Evolutionary conservation across 108 stramenopile species (phyloP), one percentile per base, ranked within the genome.

Genomic region (Fistulifera pelliculosa): DNA sequence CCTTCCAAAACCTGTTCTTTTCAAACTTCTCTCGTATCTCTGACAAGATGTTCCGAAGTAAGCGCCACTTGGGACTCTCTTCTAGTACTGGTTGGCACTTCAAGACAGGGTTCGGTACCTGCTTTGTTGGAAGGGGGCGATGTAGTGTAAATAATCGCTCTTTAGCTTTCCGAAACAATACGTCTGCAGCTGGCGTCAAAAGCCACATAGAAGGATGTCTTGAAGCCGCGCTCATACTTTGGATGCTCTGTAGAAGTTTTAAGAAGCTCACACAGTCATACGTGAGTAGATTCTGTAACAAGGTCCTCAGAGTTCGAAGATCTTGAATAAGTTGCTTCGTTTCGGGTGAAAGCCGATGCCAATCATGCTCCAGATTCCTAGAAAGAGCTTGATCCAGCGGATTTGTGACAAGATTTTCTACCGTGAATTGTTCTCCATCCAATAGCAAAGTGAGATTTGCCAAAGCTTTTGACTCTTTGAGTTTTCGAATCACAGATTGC

Each of bases 211-310:
- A 77, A 1, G 94, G 87, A 54, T 75, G 52, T 14, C 70, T 44
- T 21, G 79, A 71, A 10, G 71, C 64, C 16, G 77, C 75, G 25
- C 73, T 79, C 42, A 81, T 71, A n/a, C 73, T 77, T 52, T 87
- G 83, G 48, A 96, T 74, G 24, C 57, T 64, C 53, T 82, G 64
- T 16, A 99, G 56, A 19, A 91, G 56, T 18, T 73, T 79, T 68
- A 81, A 96, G 61, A 99, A 96, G 15, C 73, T 75, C 22, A 96
- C 70, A 40, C 93, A 90, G 67, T 99, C 98, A 60, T 90, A 93
- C 15, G 92, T 83, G 52, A 96, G 77, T 45, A 96, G 58, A 49
- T 76, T 70, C 56, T 91, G 87, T 60, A 99, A 95, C 27, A 97
- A 65, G 17, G 81, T 73, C 18, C 96, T 75, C 38, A 98, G 62